A percentile compares a stretch with the other conserved stretches of the same genome.
These are phyloP conservation scores for Tetradesmus obliquus DNA, from an alignment of 139 green algal genomes.

Conservation along the genomic window DNA sequence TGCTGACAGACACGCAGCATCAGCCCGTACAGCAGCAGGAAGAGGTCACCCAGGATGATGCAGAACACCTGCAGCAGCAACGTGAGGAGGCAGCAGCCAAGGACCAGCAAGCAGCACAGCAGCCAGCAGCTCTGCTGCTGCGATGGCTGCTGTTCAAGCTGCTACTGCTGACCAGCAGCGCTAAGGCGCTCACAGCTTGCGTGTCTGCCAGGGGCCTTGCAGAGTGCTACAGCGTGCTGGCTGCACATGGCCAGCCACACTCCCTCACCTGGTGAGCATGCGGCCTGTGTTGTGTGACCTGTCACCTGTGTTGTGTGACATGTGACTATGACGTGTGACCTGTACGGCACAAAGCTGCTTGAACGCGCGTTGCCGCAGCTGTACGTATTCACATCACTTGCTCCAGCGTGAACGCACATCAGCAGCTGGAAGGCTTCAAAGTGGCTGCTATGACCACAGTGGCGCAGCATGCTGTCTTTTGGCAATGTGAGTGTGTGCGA, in stretches of 20 bases:
- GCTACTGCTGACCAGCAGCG: constrained; percentile 25
- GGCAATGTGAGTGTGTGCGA: too few species aligned
- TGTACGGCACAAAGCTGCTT: too few species aligned
- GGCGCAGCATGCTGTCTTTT: too few species aligned
- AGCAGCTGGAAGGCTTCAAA: too few species aligned
- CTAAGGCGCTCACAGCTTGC: neutral
- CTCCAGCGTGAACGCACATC: too few species aligned
- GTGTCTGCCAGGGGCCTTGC: neutral
- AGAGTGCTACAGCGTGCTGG: neutral
- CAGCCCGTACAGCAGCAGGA: neutral
- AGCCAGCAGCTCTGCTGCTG: constrained; percentile 16
- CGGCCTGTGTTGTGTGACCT: neutral
- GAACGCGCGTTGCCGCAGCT: too few species aligned
- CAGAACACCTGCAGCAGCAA: neutral
- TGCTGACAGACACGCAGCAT: neutral
- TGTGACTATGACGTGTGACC: too few species aligned
- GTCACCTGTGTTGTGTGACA: too few species aligned
- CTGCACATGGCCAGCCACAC: constrained; percentile 22
- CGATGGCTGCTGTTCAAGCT: constrained; percentile 37
- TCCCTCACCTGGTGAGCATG: neutral
- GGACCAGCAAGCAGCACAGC: neutral
- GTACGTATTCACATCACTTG: too few species aligned
- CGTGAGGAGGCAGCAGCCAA: constrained; percentile 13
- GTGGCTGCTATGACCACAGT: too few species aligned
- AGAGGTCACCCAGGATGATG: neutral